Conservation (phyloP, 352 stramenopile species). For the Phytophthora melonis region DNA sequence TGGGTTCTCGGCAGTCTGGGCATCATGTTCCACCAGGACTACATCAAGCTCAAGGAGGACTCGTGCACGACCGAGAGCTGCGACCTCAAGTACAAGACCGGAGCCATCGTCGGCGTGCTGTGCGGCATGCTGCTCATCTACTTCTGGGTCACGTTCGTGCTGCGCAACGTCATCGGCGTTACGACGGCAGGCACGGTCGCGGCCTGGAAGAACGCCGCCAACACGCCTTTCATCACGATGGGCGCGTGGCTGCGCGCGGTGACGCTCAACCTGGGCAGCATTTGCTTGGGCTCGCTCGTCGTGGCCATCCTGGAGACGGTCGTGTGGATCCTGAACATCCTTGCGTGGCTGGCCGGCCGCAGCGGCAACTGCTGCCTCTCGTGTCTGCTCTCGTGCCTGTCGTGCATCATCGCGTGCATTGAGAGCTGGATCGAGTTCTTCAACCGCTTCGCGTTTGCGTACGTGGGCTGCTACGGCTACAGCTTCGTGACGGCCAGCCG, state of each 20-base stretch:
- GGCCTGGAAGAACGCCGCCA: slow-evolving; percentile 89
- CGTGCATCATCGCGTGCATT: slow-evolving; percentile 85
- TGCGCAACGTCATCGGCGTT: slow-evolving; percentile 91
- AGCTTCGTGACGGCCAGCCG: slow-evolving; percentile 82
- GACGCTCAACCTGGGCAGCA: slow-evolving; percentile 92
- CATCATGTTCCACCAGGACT: slow-evolving; percentile 83
- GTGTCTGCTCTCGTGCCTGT: slow-evolving; percentile 72
- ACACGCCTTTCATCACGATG: slow-evolving; percentile 76
- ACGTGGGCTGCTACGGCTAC: slow-evolving; percentile 90
- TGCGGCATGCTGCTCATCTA: slow-evolving; percentile 94
- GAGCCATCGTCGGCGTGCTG: slow-evolving; percentile 70
- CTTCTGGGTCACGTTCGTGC: slow-evolving; percentile 91
- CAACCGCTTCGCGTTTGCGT: slow-evolving; percentile 91
- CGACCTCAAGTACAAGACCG: slow-evolving; percentile 53
- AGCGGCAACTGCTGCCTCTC: slow-evolving; percentile 82
- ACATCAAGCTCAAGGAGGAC: slow-evolving; percentile 58
- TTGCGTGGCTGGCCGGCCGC: slow-evolving; percentile 66
- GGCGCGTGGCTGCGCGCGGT: slow-evolving; percentile 81
- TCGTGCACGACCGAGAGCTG: slow-evolving; percentile 61
- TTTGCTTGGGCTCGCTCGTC: slow-evolving; percentile 93
- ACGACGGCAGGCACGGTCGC: slow-evolving; percentile 91
- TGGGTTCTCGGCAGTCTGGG: slow-evolving; percentile 90
- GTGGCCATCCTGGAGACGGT: slow-evolving; percentile 92
- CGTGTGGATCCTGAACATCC: slow-evolving; percentile 67
- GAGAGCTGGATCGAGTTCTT: slow-evolving; percentile 91